A percentile compares a stretch with the other conserved stretches of the same genome.
phyloP scores from a whole-genome alignment of 495 filamentous ascomycete species.

The Friedmanniomyces simplex region DNA sequence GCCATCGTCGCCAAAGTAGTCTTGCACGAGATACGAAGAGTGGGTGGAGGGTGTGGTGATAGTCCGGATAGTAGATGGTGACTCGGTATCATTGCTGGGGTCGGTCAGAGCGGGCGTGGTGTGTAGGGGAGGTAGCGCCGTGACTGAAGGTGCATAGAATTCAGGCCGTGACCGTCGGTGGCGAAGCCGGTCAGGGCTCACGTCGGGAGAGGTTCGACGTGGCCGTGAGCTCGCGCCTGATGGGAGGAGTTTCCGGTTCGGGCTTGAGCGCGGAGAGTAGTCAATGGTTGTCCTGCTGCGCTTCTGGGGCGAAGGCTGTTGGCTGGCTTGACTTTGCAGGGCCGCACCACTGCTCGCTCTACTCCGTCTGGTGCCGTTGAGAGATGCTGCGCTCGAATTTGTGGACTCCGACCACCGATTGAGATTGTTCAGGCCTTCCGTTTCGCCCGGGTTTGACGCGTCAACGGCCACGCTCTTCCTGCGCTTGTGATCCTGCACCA shows the following conservation, averaged over 20 bases:
- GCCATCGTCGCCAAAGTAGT: constrained; percentile 17
- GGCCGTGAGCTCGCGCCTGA: constrained; percentile 2
- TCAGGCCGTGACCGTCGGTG: constrained; percentile 23
- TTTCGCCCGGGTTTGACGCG: constrained; percentile 37
- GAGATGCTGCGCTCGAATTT: constrained; percentile 53
- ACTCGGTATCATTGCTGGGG: constrained; percentile 26
- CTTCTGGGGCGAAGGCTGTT: constrained; percentile 6
- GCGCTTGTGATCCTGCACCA: constrained; percentile 18
- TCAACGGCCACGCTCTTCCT: constrained; percentile 28
- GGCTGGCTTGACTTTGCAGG: constrained; percentile 7
- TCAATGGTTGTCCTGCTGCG: constrained; percentile 4
- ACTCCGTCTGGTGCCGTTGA: constrained; percentile 36
- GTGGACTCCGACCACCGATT: constrained; percentile 81
- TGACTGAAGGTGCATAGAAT: constrained; percentile 19
- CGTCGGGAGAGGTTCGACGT: constrained; percentile 22
- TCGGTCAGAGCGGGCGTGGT: constrained; percentile 24
- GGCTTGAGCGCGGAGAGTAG: constrained; percentile 21
- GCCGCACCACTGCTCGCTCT: constrained; percentile 44
- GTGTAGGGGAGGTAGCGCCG: constrained; percentile 25
- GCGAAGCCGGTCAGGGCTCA: constrained; percentile 22
- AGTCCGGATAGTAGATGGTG: constrained; percentile 16
- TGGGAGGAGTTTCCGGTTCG: constrained; percentile 10
- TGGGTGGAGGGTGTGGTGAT: constrained; percentile 18
- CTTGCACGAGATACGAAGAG: constrained; percentile 8
- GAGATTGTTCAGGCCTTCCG: constrained; percentile 59